phyloP scores from a whole-genome alignment of 768 basidiomycete species.

The Mycena venus region DNA sequence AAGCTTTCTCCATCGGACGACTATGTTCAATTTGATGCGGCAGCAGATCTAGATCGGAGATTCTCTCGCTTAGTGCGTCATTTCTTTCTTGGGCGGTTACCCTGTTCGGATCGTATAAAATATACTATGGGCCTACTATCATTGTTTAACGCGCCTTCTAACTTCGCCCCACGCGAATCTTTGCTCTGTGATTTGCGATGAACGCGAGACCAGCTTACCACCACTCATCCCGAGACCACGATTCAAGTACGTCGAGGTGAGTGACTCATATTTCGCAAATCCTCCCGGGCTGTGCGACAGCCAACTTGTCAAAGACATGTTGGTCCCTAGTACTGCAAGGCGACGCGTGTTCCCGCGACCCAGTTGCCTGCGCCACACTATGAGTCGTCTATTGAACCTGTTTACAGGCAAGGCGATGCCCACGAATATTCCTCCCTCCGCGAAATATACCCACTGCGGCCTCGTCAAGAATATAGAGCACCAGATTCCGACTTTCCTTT shows the following conservation, averaged over 20 bases:
- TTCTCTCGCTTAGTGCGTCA: slow-evolving; percentile 26
- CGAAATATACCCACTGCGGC: background rate
- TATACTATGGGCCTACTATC: slow-evolving; percentile 15
- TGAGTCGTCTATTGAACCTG: slow-evolving; percentile 8
- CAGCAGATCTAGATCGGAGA: slow-evolving; percentile 31
- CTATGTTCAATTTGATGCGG: slow-evolving; percentile 12
- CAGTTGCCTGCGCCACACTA: slow-evolving; percentile 12
- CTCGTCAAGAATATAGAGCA: background rate
- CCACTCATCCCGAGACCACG: background rate
- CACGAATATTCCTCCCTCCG: background rate
- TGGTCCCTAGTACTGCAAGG: background rate
- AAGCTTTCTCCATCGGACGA: background rate
- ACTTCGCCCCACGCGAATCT: background rate
- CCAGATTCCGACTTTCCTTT: slow-evolving; percentile 14
- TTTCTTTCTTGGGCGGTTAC: slow-evolving; percentile 18
- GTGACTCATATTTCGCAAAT: background rate
- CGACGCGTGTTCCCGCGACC: background rate
- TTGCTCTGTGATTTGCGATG: slow-evolving; percentile 7
- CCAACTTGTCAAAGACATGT: background rate
- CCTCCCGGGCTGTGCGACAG: background rate
- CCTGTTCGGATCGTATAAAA: slow-evolving; percentile 26
- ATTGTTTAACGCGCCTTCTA: slow-evolving; percentile 12
- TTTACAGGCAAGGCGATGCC: slow-evolving; percentile 4
- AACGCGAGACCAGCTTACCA: background rate
- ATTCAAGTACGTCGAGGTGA: slow-evolving; percentile 3